Base-by-base conservation (phyloP, 208 protist genomes). In the Leishmania lainsoni region DNA sequence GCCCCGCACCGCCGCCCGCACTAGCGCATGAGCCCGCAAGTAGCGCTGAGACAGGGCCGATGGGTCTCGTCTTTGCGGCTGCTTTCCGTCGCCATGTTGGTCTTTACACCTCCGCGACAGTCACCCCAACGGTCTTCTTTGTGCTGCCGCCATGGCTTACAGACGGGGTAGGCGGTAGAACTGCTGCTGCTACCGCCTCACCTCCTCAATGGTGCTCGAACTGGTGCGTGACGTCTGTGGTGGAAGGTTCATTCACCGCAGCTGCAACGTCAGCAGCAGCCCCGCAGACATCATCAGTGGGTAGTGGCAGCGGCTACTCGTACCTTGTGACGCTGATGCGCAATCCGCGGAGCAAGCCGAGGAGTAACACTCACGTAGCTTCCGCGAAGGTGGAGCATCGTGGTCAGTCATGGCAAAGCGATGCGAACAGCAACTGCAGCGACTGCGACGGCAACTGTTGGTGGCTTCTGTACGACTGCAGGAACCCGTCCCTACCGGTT, bases 401-500 rank as follows among this genome's bases (percentile, higher is more conserved):
- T 22, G 32, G 8, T n/a, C n/a, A 3, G 49, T 52, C 26, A n/a
- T 66, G 39, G 56, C 22, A 54, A 26, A 35, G 14, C 12, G 0
- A 73, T n/a, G 22, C 8, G 69, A n/a, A 52, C 63, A 29, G 35
- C 61, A 45, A 51, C 8, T 29, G 32, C 72, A 45, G 32, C 29
- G 51, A n/a, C 51, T 3, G 29, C 35, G 29, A 39, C 29, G 29
- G 56, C 56, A 78, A 32, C 32, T 78, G 52, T 26, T 81, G 76
- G 71, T 81, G 76, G 69, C 39, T 85, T 70, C 70, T 85, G 48
- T 85, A 85, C 32, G 81, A 85, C 76, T 69, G 70, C 56, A 77
- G 81, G 8, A 78, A 81, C 35, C 59, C 81, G 14, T 78, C 76
- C 0, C 49, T 8, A 14, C 81, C 81, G 49, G 81, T 85, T 49